Conservation (phyloP, 176 grass and related monocot species). For the sorghum (Sorghum bicolor) region DNA sequence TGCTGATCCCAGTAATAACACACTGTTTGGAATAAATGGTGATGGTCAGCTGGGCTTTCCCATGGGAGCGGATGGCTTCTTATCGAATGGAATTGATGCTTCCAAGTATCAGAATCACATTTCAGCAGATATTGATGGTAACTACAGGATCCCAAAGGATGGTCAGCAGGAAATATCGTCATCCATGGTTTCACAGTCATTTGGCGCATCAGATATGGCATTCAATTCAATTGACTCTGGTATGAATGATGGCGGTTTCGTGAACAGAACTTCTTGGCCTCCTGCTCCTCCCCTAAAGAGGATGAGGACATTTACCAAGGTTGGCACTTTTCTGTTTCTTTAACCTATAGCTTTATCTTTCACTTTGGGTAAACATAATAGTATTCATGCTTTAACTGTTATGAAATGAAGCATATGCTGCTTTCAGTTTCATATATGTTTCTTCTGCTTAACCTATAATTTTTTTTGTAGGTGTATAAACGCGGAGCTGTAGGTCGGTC, state of each 20-base stretch:
- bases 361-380: not conserved
- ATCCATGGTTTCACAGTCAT: conserved; percentile 78
- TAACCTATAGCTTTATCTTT: not conserved
- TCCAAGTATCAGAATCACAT: conserved; percentile 73
- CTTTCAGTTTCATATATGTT: conserved; percentile 9
- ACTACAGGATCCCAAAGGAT: conserved; percentile 60
- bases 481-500: conserved; percentile 62
- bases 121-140: conserved; percentile 60
- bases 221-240: conserved; percentile 91
- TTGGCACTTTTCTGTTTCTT: conserved; percentile 33
- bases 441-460: conserved; percentile 32
- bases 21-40: conserved; percentile 62
- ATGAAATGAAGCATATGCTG: not conserved
- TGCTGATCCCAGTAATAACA: conserved; percentile 52
- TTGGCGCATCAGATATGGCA: conserved; percentile 76
- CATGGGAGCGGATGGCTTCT: conserved; percentile 54
- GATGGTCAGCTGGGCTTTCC: conserved; percentile 60
- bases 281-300: conserved; percentile 53
- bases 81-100: conserved; percentile 58
- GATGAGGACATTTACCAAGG: conserved; percentile 87
- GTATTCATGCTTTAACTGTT: not conserved
- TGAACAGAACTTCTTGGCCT: conserved; percentile 63
- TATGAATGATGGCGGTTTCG: conserved; percentile 55
- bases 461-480: conserved; percentile 61
- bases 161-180: conserved; percentile 75